These are phyloP conservation scores for Ceratobasidium papillatum DNA, from an alignment of 1,284 basidiomycete species.

Conservation along the genomic window DNA sequence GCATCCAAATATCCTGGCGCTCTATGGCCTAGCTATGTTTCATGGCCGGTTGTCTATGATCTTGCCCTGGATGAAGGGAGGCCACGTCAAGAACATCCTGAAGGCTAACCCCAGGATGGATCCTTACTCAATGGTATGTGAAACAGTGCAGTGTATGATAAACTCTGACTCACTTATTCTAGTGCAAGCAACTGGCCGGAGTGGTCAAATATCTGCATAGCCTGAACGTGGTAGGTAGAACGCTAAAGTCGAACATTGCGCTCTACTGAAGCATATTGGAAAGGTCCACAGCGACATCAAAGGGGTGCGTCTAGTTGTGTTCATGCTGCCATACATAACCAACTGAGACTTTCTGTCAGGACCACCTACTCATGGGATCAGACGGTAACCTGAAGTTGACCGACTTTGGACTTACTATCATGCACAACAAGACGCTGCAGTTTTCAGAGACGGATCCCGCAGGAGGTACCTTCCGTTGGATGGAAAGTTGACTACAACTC, in stretches of 20 bases:
- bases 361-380: background rate
- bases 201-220: background rate
- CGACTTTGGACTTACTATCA: background rate
- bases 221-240: background rate
- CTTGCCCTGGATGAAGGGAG: conserved; percentile 6
- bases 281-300: conserved; percentile 20
- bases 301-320: background rate
- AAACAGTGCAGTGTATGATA: background rate
- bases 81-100: background rate
- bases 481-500: background rate
- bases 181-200: conserved; percentile 2
- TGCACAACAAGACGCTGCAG: background rate
- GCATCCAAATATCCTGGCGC: background rate
- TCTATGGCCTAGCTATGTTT: background rate
- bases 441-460: background rate
- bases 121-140: background rate
- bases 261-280: background rate
- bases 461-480: background rate
- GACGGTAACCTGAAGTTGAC: conserved; percentile 11
- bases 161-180: background rate
- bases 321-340: background rate
- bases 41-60: background rate
- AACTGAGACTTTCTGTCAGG: background rate
- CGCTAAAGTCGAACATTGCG: no score
- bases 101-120: background rate